Evolutionary conservation across 805 yeast species (phyloP).

Genomic region (Zygosaccharomyces rouxii): DNA sequence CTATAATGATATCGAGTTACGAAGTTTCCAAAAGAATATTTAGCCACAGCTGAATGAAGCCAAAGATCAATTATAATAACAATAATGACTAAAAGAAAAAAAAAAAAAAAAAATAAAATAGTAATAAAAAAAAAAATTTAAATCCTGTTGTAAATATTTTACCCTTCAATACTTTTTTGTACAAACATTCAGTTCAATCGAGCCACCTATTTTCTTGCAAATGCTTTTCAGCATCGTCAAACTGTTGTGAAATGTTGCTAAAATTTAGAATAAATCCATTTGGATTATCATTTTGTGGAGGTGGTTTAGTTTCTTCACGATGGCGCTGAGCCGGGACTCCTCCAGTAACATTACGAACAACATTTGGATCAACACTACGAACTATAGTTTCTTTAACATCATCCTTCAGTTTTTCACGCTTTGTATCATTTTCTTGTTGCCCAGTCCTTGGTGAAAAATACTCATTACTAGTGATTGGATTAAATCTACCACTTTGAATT

Average conservation of each 20-base stretch:
- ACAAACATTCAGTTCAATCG: slow-evolving; percentile 5
- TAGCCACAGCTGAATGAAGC: slow-evolving; percentile 4
- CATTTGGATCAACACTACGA: neutral
- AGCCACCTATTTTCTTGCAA: slow-evolving; percentile 22
- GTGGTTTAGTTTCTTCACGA: neutral
- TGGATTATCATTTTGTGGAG: neutral
- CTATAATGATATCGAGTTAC: slow-evolving; percentile 94
- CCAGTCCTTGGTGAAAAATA: slow-evolving; percentile 9
- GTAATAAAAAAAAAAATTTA: neutral
- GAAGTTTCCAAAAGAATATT: slow-evolving; percentile 76
- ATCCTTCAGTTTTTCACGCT: neutral
- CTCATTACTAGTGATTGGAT: slow-evolving; percentile 16
- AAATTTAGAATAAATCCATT: slow-evolving; percentile 14
- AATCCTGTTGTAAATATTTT: neutral
- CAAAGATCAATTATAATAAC: too few relatives aligned
- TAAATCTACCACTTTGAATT: slow-evolving; percentile 11
- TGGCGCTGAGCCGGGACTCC: neutral
- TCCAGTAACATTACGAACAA: neutral
- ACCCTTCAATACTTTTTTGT: too few relatives aligned
- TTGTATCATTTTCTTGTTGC: neutral
- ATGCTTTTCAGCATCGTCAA: slow-evolving; percentile 19
- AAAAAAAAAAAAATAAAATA: slow-evolving; percentile 1
- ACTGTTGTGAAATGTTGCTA: slow-evolving; percentile 14
- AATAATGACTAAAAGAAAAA: neutral
- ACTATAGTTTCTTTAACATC: neutral